A percentile compares a stretch with the other conserved stretches of the same genome.
Conservation (phyloP, 192 early-diverging fungal species). For the Helicostylum pulchrum region DNA sequence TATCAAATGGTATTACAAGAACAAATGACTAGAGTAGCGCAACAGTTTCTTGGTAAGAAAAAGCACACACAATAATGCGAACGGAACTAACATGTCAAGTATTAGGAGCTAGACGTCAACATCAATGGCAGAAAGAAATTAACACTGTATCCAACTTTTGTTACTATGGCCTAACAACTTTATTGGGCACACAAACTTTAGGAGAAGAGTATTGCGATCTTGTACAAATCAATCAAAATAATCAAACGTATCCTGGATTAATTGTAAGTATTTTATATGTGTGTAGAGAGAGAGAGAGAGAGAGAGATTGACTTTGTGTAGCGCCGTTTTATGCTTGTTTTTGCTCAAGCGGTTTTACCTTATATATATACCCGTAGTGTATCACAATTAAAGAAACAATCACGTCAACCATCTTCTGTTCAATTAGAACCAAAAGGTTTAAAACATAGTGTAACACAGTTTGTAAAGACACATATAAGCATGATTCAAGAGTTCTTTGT, state of each 20-base stretch:
- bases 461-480: constrained; percentile 11
- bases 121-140: constrained; percentile 64
- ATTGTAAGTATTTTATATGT: constrained; percentile 31
- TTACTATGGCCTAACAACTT: constrained; percentile 76
- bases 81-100: neutral
- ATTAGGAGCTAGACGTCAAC: constrained; percentile 54
- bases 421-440: neutral
- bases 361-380: constrained; percentile 26
- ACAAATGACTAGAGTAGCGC: constrained; percentile 60
- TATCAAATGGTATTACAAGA: constrained; percentile 68
- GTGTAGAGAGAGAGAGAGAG: too few relatives aligned
- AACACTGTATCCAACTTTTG: constrained; percentile 56
- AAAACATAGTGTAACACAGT: neutral
- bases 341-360: constrained; percentile 26
- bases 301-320: neutral
- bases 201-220: constrained; percentile 97
- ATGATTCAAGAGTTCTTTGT: constrained; percentile 43
- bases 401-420: neutral
- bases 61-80: neutral
- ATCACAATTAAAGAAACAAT: constrained; percentile 21
- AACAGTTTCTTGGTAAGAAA: constrained; percentile 56
- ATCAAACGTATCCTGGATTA: constrained; percentile 50
- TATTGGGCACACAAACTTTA: constrained; percentile 78
- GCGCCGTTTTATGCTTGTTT: constrained; percentile 17
- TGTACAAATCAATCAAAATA: constrained; percentile 54